Evolutionary conservation across 202 grass and related monocot species (phyloP).

Genomic region (Panicum virgatum): DNA sequence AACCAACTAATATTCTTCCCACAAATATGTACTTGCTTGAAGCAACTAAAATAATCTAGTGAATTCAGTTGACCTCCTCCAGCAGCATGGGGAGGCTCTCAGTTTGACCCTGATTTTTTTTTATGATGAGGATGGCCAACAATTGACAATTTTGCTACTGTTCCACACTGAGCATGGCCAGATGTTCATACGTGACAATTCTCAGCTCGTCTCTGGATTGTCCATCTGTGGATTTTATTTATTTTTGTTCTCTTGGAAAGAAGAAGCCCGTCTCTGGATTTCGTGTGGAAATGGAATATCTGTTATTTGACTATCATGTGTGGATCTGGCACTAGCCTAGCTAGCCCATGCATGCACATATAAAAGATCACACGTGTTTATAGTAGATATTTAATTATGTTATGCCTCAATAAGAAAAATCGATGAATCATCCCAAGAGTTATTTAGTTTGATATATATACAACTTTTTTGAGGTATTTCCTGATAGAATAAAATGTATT

Average conservation of each 20-base stretch:
- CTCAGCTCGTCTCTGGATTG: neutral
- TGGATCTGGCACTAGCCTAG: neutral
- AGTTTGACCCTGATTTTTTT: neutral
- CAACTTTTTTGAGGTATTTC: too few relatives aligned
- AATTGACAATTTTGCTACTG: neutral
- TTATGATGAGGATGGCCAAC: neutral
- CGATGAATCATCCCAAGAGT: too few relatives aligned
- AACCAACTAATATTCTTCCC: neutral
- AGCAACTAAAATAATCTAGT: neutral
- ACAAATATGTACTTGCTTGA: neutral
- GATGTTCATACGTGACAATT: neutral
- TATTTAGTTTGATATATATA: too few relatives aligned
- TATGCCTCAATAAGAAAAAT: too few relatives aligned
- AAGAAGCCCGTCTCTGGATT: too few relatives aligned
- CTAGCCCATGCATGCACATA: neutral
- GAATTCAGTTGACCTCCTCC: slow-evolving; percentile 10
- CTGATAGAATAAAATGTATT: too few relatives aligned
- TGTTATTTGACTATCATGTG: neutral
- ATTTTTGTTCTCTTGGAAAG: neutral
- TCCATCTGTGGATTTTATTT: neutral
- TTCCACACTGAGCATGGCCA: too few relatives aligned
- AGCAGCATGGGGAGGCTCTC: neutral
- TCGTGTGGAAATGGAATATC: neutral
- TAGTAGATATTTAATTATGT: too few relatives aligned
- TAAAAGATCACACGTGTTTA: neutral